A percentile compares a stretch with the other conserved stretches of the same genome.
phyloP scores from a whole-genome alignment of 164 flowering plant genomes.

The Kingdonia uniflora region DNA sequence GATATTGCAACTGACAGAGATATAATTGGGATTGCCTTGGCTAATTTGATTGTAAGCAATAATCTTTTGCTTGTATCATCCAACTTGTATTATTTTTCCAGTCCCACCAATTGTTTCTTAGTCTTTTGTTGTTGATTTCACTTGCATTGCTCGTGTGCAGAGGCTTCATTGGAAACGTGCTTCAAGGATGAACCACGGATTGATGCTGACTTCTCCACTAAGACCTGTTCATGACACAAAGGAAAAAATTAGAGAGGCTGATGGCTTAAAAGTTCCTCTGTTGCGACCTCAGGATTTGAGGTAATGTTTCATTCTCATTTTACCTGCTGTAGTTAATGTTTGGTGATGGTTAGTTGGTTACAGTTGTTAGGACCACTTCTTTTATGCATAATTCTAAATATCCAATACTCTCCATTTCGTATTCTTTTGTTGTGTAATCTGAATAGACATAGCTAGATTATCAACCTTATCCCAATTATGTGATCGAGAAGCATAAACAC shows the following conservation, averaged over 20 bases:
- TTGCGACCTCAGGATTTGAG: constrained; percentile 60
- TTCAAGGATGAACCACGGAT: constrained; percentile 51
- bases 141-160: constrained; percentile 20
- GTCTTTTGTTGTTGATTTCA: background rate
- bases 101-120: background rate
- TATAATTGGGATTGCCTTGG: constrained; percentile 61
- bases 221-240: constrained; percentile 29
- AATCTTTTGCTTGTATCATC: background rate
- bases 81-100: background rate
- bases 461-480: too few relatives aligned
- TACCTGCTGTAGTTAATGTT: background rate
- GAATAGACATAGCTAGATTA: too few relatives aligned
- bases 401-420: too few relatives aligned
- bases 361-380: too few relatives aligned
- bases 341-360: background rate
- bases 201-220: constrained; percentile 66
- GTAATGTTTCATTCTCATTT: constrained; percentile 17
- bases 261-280: constrained; percentile 30
- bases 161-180: constrained; percentile 77
- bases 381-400: too few relatives aligned
- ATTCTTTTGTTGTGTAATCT: too few relatives aligned
- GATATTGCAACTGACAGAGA: constrained; percentile 60
- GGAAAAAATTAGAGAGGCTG: constrained; percentile 16
- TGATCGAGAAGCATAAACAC: too few relatives aligned
- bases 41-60: constrained; percentile 57